phyloP scores from a whole-genome alignment of 1,284 basidiomycete genomes.

The Volvariella surrecta region DNA sequence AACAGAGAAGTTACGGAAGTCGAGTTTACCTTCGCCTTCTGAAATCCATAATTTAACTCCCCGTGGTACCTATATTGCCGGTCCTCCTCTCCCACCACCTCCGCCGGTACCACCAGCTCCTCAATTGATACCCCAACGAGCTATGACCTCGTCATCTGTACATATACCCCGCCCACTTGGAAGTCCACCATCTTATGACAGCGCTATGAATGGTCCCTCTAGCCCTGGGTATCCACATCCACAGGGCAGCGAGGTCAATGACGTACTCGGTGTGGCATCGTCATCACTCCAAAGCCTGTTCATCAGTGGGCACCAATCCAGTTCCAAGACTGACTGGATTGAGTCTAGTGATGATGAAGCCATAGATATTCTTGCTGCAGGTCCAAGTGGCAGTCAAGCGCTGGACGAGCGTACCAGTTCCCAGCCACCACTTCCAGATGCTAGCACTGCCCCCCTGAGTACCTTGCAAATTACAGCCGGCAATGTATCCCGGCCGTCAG shows the following conservation, averaged over 20 bases:
- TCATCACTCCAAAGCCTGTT: slow-evolving; percentile 21
- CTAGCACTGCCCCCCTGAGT: slow-evolving; percentile 14
- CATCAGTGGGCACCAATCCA: slow-evolving; percentile 27
- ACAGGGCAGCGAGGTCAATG: slow-evolving; percentile 48
- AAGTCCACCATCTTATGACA: slow-evolving; percentile 49
- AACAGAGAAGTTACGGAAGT: slow-evolving; percentile 34
- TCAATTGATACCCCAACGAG: slow-evolving; percentile 22
- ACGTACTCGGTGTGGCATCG: slow-evolving; percentile 42
- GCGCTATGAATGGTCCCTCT: slow-evolving; percentile 14
- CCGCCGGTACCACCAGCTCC: slow-evolving; percentile 24
- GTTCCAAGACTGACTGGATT: slow-evolving; percentile 58
- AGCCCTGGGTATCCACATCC: slow-evolving; percentile 24
- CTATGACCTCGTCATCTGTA: slow-evolving; percentile 20
- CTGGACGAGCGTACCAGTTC: slow-evolving; percentile 76
- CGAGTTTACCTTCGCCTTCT: slow-evolving; percentile 36
- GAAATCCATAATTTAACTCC: slow-evolving; percentile 25
- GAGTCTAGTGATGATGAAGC: slow-evolving; percentile 78
- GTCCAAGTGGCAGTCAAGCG: slow-evolving; percentile 67
- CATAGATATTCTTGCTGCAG: slow-evolving; percentile 70
- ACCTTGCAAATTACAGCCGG: slow-evolving; percentile 24
- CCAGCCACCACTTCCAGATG: slow-evolving; percentile 12
- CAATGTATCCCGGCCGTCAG: slow-evolving; percentile 21
- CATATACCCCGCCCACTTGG: slow-evolving; percentile 28
- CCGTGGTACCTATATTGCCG: slow-evolving; percentile 29
- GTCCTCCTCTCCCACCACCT: slow-evolving; percentile 17